A percentile compares a stretch with the other conserved stretches of the same genome.
These are phyloP conservation scores for Auricularia cornea DNA, from an alignment of 768 basidiomycete genomes.

Conservation along the genomic window DNA sequence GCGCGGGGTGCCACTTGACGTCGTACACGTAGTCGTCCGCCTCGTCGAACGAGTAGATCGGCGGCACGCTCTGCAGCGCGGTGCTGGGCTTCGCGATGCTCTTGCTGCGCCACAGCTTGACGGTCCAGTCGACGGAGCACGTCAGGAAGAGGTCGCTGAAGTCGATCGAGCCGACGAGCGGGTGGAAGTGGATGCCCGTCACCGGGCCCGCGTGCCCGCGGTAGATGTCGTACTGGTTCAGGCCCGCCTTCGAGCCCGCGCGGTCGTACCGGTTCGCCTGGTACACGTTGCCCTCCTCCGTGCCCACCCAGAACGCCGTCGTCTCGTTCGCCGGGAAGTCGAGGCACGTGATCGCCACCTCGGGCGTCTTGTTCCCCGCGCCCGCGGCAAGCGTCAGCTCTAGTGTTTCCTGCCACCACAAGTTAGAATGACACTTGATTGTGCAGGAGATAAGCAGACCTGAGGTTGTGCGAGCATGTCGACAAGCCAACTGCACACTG, in stretches of 20 bases:
- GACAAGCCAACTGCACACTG: conserved; percentile 94
- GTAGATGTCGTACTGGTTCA: conserved; percentile 91
- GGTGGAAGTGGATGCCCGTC: conserved; percentile 93
- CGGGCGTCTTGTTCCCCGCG: conserved; percentile 86
- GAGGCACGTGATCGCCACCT: conserved; percentile 88
- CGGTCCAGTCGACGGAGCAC: conserved; percentile 94
- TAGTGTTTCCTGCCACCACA: conserved; percentile 71
- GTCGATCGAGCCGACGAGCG: conserved; percentile 82
- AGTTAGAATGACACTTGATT: too few relatives aligned
- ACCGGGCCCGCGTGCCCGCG: conserved; percentile 89
- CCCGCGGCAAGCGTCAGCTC: conserved; percentile 72
- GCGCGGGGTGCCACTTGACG: conserved; percentile 94
- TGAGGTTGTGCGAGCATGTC: conserved; percentile 99
- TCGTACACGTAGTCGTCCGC: conserved; percentile 99
- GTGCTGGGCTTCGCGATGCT: conserved; percentile 67
- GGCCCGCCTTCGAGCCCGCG: conserved; percentile 91
- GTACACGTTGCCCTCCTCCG: conserved; percentile 96
- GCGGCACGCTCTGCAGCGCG: conserved; percentile 39
- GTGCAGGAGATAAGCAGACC: conserved; percentile 32
- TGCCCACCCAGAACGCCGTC: conserved; percentile 94
- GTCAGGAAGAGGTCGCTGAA: conserved; percentile 94
- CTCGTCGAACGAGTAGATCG: conserved; percentile 92
- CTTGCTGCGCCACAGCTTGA: conserved; percentile 91
- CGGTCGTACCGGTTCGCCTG: conserved; percentile 96
- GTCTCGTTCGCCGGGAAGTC: conserved; percentile 97